Evolutionary conservation across 2,329 filamentous ascomycete genomes (phyloP).

Genomic region (Monosporascus cannonballus): DNA sequence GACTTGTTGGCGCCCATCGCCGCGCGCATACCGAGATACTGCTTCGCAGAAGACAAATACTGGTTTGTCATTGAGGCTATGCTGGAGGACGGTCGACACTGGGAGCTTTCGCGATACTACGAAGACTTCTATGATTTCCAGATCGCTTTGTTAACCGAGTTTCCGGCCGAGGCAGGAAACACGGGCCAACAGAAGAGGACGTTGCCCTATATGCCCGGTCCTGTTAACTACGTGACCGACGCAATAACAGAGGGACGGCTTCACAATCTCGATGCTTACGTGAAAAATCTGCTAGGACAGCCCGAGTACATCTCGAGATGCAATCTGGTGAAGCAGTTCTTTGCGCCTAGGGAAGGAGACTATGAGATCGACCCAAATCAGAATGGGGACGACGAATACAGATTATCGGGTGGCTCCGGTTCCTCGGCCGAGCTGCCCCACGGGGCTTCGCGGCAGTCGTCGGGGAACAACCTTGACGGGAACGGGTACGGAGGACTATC

Average conservation of each 20-base stretch:
- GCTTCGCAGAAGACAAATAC: slow-evolving; percentile 95
- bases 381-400: slow-evolving; percentile 61
- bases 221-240: slow-evolving; percentile 97
- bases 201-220: slow-evolving; percentile 95
- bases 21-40: slow-evolving; percentile 86
- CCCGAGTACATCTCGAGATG: slow-evolving; percentile 80
- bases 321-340: slow-evolving; percentile 81
- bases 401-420: slow-evolving; percentile 65
- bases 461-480: slow-evolving; percentile 57
- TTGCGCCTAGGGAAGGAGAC: slow-evolving; percentile 82
- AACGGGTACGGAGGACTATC: slow-evolving; percentile 49
- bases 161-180: slow-evolving; percentile 88
- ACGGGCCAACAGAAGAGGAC: slow-evolving; percentile 72
- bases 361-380: slow-evolving; percentile 78
- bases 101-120: slow-evolving; percentile 92
- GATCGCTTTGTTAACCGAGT: slow-evolving; percentile 86
- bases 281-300: slow-evolving; percentile 82
- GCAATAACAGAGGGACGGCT: slow-evolving; percentile 90
- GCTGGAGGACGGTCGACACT: slow-evolving; percentile 84
- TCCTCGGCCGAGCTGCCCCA: slow-evolving; percentile 60
- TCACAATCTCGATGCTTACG: slow-evolving; percentile 90
- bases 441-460: slow-evolving; percentile 58
- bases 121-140: slow-evolving; percentile 99
- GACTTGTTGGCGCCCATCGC: slow-evolving; percentile 69
- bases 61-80: slow-evolving; percentile 95